phyloP scores from a whole-genome alignment of 371 early-diverging fungal genomes.

The Phascolomyces articulosus region DNA sequence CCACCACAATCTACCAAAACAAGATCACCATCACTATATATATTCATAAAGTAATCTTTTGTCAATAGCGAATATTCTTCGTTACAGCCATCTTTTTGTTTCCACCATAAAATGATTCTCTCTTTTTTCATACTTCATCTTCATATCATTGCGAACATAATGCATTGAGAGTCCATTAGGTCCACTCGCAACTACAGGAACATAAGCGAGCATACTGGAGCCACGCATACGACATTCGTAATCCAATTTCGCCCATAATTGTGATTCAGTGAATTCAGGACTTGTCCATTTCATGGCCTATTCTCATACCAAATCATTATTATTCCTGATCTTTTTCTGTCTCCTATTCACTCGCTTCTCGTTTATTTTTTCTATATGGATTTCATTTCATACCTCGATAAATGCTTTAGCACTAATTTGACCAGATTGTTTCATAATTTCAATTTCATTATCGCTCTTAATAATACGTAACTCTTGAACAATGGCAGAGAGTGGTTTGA shows the following conservation, averaged over 20 bases:
- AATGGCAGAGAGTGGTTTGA: conserved; percentile 60
- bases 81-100: too few relatives aligned
- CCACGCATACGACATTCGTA: conserved; percentile 74
- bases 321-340: background rate
- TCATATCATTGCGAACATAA: conserved; percentile 88
- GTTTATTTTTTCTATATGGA: too few relatives aligned
- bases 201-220: conserved; percentile 85
- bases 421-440: conserved; percentile 80
- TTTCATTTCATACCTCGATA: conserved; percentile 44
- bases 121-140: conserved; percentile 51
- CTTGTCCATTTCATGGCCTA: conserved; percentile 71
- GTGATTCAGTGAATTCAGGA: conserved; percentile 76
- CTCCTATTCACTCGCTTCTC: too few relatives aligned
- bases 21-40: conserved; percentile 86
- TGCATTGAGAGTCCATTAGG: conserved; percentile 91
- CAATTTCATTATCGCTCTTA: conserved; percentile 79
- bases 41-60: too few relatives aligned
- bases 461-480: conserved; percentile 77
- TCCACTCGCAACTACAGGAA: conserved; percentile 96
- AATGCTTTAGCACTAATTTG: conserved; percentile 81
- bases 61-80: too few relatives aligned
- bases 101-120: too few relatives aligned
- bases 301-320: background rate
- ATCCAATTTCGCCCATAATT: conserved; percentile 80
- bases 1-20: conserved; percentile 94